Conservation (phyloP, 2,329 filamentous ascomycete genomes). For the Curvularia verruculosa region DNA sequence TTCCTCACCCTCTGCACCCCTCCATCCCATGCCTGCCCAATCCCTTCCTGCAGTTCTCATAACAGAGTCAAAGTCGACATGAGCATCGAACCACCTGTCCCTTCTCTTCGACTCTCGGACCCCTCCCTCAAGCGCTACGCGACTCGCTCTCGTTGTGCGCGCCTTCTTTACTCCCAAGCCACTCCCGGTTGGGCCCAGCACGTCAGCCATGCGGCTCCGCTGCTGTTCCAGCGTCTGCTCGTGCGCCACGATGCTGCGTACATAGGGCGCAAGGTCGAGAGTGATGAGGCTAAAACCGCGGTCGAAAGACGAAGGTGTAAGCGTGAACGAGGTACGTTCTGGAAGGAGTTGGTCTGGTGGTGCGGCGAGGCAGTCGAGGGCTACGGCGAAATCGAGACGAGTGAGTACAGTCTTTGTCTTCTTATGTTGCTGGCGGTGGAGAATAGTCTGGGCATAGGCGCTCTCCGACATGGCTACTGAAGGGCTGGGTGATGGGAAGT, state of each 20-base stretch:
- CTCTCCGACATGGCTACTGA: constrained; percentile 18
- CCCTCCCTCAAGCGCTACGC: constrained; percentile 78
- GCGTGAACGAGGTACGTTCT: constrained; percentile 47
- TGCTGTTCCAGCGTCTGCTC: constrained; percentile 74
- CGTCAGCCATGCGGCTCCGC: constrained; percentile 59
- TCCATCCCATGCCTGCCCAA: constrained; percentile 49
- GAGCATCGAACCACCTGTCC: constrained; percentile 73
- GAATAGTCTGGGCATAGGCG: constrained; percentile 34
- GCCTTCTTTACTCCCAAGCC: neutral
- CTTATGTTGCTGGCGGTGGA: constrained; percentile 34
- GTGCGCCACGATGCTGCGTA: constrained; percentile 82
- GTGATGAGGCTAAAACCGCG: constrained; percentile 69
- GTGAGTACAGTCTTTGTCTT: constrained; percentile 32
- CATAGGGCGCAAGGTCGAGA: constrained; percentile 83
- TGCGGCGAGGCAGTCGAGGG: constrained; percentile 60
- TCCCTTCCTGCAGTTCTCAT: constrained; percentile 63
- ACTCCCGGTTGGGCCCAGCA: neutral
- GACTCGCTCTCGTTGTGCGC: constrained; percentile 73
- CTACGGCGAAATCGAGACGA: constrained; percentile 52
- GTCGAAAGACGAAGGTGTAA: constrained; percentile 78
- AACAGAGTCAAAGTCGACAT: constrained; percentile 66
- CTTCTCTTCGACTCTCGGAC: constrained; percentile 68
- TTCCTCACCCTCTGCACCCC: constrained; percentile 6
- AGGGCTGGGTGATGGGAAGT: neutral
- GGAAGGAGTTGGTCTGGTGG: constrained; percentile 37